These are phyloP conservation scores for Jatropha curcas DNA, from an alignment of 345 rosid genomes.

Conservation along the genomic window DNA sequence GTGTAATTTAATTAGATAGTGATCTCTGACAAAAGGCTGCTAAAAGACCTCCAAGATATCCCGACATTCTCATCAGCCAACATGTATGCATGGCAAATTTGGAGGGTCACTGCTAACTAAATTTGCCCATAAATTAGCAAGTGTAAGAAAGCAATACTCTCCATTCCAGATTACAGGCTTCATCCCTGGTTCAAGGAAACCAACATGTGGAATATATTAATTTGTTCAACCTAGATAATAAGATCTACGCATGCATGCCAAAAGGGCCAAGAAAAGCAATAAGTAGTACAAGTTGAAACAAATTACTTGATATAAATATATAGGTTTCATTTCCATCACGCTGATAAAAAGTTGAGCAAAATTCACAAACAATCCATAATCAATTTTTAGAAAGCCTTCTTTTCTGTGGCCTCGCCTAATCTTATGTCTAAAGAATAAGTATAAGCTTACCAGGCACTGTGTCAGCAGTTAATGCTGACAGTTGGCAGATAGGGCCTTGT, in stretches of 20 bases:
- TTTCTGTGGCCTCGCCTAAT: background rate
- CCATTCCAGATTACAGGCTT: conserved; percentile 61
- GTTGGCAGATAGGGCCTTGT: conserved; percentile 50
- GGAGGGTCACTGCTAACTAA: conserved; percentile 60
- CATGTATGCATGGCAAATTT: conserved; percentile 36
- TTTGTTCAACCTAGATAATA: background rate
- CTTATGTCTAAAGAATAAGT: background rate
- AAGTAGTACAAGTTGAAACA: background rate
- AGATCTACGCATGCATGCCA: conserved; percentile 2
- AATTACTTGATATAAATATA: background rate
- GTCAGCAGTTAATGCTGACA: conserved; percentile 53
- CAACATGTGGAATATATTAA: background rate
- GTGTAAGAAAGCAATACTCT: conserved; percentile 53
- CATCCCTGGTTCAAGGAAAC: conserved; percentile 50
- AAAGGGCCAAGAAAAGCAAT: background rate
- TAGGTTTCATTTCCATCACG: background rate
- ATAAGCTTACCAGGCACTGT: conserved; percentile 55
- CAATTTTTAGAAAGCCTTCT: background rate
- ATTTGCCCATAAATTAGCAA: conserved; percentile 89
- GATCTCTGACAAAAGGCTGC: conserved; percentile 4
- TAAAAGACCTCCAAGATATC: background rate
- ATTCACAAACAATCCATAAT: background rate
- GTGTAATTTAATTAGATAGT: background rate
- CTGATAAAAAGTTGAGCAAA: no score
- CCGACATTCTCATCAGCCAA: conserved; percentile 15